Evolutionary conservation across 495 filamentous ascomycete genomes (phyloP).

Genomic region (Pseudevernia furfuracea): DNA sequence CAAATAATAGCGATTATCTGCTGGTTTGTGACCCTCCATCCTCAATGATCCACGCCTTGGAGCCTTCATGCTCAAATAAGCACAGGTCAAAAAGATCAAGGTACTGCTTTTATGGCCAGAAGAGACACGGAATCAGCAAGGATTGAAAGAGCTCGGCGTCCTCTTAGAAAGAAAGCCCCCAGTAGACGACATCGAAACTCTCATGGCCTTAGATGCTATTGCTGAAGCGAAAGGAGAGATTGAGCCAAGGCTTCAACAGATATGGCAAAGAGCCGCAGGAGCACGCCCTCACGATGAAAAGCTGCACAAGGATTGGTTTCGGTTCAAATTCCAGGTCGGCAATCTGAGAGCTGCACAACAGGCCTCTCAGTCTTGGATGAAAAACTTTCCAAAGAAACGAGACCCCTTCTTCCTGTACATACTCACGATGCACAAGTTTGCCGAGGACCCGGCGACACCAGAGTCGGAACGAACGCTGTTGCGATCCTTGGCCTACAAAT

Average conservation of each 20-base stretch:
- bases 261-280: conserved; percentile 52
- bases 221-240: conserved; percentile 32
- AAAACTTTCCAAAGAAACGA: conserved; percentile 47
- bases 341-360: conserved; percentile 55
- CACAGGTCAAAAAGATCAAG: conserved; percentile 47
- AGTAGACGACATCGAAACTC: conserved; percentile 41
- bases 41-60: neutral
- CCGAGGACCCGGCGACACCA: conserved; percentile 33
- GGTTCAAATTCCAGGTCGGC: conserved; percentile 37
- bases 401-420: conserved; percentile 55
- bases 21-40: conserved; percentile 11
- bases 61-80: neutral
- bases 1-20: conserved; percentile 38
- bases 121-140: conserved; percentile 37
- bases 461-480: conserved; percentile 48
- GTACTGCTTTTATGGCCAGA: conserved; percentile 42
- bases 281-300: conserved; percentile 42
- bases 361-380: conserved; percentile 37
- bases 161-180: conserved; percentile 43
- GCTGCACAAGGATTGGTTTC: conserved; percentile 50
- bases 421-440: conserved; percentile 41
- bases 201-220: conserved; percentile 40
- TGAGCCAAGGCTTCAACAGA: conserved; percentile 30
- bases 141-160: conserved; percentile 41
- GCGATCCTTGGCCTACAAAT: conserved; percentile 51